Conservation (phyloP, 78 protist genomes). For the Protostelium mycophagum region DNA sequence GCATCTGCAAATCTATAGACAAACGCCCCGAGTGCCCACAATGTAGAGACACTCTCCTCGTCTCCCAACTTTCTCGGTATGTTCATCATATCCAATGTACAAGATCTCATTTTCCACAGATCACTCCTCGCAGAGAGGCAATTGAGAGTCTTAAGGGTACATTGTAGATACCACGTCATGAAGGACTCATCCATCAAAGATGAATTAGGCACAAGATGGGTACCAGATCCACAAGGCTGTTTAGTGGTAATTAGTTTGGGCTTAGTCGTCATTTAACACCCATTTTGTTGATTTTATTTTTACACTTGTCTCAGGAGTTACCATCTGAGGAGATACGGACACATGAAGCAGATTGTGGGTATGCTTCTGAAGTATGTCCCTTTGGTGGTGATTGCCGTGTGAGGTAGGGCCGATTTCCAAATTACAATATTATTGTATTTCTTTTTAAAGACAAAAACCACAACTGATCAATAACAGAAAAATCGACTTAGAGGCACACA, state of each 20-base stretch:
- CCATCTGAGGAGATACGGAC: not conserved
- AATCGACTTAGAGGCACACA: not conserved
- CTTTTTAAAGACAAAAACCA: not conserved
- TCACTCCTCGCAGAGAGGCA: constrained; percentile 38
- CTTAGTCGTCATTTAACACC: not conserved
- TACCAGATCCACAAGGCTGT: constrained; percentile 25
- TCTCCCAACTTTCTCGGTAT: not conserved
- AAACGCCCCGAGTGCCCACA: constrained; percentile 35
- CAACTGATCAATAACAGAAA: not conserved
- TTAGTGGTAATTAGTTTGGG: constrained; percentile 3
- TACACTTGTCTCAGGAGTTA: not conserved
- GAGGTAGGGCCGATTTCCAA: not conserved
- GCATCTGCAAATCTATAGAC: constrained; percentile 19
- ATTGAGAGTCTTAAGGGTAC: constrained; percentile 29
- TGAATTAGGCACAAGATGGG: not conserved
- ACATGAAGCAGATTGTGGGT: constrained; percentile 3
- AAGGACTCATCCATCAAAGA: not conserved
- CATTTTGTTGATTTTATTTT: not conserved
- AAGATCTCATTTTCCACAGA: not conserved
- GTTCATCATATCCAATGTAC: not conserved
- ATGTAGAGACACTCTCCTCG: constrained; percentile 19
- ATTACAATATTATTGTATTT: too few relatives aligned
- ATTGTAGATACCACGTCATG: constrained; percentile 40
- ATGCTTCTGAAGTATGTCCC: not conserved
- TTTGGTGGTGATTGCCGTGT: not conserved